Evolutionary conservation across 495 filamentous ascomycete genomes (phyloP), one percentile per base, ranked within the genome.

Genomic region (Lasiosphaeria hispida): DNA sequence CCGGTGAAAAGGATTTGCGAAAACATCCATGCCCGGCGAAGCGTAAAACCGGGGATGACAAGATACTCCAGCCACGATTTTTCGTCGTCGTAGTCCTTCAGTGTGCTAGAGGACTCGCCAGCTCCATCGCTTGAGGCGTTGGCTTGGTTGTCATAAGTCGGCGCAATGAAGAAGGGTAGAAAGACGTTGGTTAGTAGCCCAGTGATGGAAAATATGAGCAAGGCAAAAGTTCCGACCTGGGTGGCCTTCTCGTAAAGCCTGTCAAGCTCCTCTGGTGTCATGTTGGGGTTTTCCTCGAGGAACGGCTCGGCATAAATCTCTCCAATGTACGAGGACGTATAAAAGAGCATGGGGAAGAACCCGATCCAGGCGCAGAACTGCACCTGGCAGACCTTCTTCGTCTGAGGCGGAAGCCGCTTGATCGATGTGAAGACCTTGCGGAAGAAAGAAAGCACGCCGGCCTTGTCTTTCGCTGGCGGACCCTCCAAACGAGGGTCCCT

Each of bases 271-370:
- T 80, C 81, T 1, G 84, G 76, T 2, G 87, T 81, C 77, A 96
- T 87, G 65, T 91, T 64, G 3, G 89, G 90, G 62, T 96, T 85
- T 48, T 80, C 74, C 60, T 82, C 80, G 53, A 96, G 87, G 54
- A 80, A 87, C 0, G 90, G 90, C 64, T 95, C 86, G 39, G 87
- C 87, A 65, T 95, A 94, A 52, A 95, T 86, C 69, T 96, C 90
- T 51, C 87, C 92, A 64, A 96, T 86, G 69, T 92, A 96, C 30
- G 89, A 94, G 1, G 90, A 94, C 7, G 91, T 88, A 74, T 96
- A 96, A 72, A 92, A 96, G 0, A 96, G 78, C 75, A 96, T 93
- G 14, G 92, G 92, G 65, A 96, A 96, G 88, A 92, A 96, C 57
- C 89, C 92, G 60, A 96, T 86, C 92, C 92, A 96, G 23, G 89